phyloP scores from a whole-genome alignment of 192 early-diverging fungal species.

The Coemansia sp. region DNA sequence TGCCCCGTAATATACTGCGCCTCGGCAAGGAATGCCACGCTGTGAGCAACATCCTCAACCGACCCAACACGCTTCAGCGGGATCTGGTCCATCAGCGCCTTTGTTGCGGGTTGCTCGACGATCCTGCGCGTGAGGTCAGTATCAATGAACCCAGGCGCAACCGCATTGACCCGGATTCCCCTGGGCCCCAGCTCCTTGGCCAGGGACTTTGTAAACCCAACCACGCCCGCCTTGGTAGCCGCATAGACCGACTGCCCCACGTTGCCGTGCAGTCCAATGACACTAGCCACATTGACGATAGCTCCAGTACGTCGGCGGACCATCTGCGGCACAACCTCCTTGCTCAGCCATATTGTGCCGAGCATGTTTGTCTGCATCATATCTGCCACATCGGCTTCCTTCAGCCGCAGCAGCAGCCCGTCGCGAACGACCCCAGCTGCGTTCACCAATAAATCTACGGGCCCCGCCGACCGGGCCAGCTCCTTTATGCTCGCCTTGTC shows the following conservation, averaged over 20 bases:
- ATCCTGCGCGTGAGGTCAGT: conserved; percentile 48
- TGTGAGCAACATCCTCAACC: conserved; percentile 33
- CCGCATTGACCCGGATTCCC: conserved; percentile 69
- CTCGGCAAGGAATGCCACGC: conserved; percentile 25
- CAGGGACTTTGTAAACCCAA: conserved; percentile 79
- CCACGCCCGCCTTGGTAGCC: conserved; percentile 79
- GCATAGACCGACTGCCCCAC: conserved; percentile 58
- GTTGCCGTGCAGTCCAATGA: conserved; percentile 56
- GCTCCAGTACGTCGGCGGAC: conserved; percentile 34
- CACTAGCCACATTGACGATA: conserved; percentile 83
- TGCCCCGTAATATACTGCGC: conserved; percentile 35
- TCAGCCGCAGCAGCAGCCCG: conserved; percentile 48
- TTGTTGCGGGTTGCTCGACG: conserved; percentile 2
- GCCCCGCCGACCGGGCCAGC: neutral
- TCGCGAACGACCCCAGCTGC: conserved; percentile 52
- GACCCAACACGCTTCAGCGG: conserved; percentile 14
- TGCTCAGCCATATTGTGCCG: conserved; percentile 57
- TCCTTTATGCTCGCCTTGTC: neutral
- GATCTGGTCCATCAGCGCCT: conserved; percentile 13
- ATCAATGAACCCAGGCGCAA: conserved; percentile 84
- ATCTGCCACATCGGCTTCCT: conserved; percentile 43
- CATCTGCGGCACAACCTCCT: conserved; percentile 31
- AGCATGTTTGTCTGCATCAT: conserved; percentile 64
- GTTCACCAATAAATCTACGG: conserved; percentile 28
- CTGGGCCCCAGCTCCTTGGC: conserved; percentile 72